Evolutionary conservation across 2,329 filamentous ascomycete genomes (phyloP).

Genomic region (Cytospora schulzeri): DNA sequence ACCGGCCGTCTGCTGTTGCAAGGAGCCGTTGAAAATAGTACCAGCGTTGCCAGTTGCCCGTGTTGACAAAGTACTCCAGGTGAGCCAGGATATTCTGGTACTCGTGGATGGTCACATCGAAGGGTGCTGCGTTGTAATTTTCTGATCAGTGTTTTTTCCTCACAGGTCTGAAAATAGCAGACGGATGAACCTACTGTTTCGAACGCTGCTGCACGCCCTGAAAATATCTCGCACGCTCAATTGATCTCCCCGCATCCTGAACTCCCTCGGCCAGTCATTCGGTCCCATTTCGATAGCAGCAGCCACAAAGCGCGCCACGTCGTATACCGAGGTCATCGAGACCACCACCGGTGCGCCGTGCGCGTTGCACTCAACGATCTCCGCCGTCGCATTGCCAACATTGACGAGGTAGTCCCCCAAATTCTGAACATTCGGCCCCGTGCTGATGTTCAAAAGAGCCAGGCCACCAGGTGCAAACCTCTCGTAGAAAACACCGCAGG

Average conservation of each 20-base stretch:
- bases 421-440: slow-evolving; percentile 52
- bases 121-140: slow-evolving; percentile 37
- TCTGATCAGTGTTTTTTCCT: slow-evolving; percentile 31
- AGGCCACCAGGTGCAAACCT: slow-evolving; percentile 71
- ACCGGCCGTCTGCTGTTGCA: slow-evolving; percentile 68
- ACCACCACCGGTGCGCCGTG: slow-evolving; percentile 55
- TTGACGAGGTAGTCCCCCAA: slow-evolving; percentile 70
- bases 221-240: slow-evolving; percentile 64
- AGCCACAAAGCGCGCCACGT: slow-evolving; percentile 71
- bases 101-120: slow-evolving; percentile 42
- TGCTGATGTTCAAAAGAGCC: slow-evolving; percentile 59
- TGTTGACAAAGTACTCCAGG: slow-evolving; percentile 47
- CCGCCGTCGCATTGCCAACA: slow-evolving; percentile 57
- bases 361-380: slow-evolving; percentile 59
- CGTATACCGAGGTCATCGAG: slow-evolving; percentile 69
- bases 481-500: slow-evolving; percentile 77
- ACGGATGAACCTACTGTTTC: slow-evolving; percentile 46
- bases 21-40: slow-evolving; percentile 63
- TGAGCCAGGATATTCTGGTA: slow-evolving; percentile 45
- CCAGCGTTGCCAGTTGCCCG: slow-evolving; percentile 51
- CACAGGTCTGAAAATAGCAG: slow-evolving; percentile 28
- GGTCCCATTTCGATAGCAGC: slow-evolving; percentile 66
- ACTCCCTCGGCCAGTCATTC: slow-evolving; percentile 66
- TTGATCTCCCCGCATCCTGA: slow-evolving; percentile 69
- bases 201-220: slow-evolving; percentile 48